These are phyloP conservation scores for Boletus rufocinnamomeus DNA, from an alignment of 768 basidiomycete genomes.

Conservation along the genomic window DNA sequence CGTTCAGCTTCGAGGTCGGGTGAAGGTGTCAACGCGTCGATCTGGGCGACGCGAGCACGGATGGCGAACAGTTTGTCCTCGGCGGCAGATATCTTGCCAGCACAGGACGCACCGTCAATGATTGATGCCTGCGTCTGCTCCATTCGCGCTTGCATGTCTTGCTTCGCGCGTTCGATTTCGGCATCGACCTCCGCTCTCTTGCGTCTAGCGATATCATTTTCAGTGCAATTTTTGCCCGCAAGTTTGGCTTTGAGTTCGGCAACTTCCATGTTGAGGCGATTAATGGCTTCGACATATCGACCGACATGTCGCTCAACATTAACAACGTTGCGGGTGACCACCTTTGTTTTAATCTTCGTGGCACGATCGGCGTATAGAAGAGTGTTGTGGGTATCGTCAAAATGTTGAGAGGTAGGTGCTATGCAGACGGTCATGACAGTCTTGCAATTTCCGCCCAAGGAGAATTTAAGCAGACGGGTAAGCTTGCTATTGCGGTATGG, in stretches of 20 bases:
- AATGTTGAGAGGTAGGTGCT: conserved; percentile 92
- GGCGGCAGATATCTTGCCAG: conserved; percentile 70
- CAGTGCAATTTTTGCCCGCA: conserved; percentile 63
- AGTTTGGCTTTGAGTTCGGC: conserved; percentile 85
- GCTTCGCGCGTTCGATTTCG: conserved; percentile 74
- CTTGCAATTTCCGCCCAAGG: conserved; percentile 97
- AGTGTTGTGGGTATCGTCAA: conserved; percentile 99
- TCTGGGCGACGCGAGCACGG: conserved; percentile 58
- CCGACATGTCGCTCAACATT: conserved; percentile 95
- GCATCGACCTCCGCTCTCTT: conserved; percentile 68
- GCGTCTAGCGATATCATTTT: conserved; percentile 64
- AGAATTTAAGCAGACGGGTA: conserved; percentile 95
- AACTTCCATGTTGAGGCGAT: conserved; percentile 81
- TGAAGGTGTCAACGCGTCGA: conserved; percentile 50
- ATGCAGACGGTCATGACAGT: conserved; percentile 99
- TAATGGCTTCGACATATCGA: conserved; percentile 93
- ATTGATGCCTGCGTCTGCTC: conserved; percentile 73
- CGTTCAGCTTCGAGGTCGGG: conserved; percentile 74
- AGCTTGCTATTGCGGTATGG: conserved; percentile 99
- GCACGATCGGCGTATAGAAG: conserved; percentile 97
- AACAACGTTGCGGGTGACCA: conserved; percentile 92
- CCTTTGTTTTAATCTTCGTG: conserved; percentile 97
- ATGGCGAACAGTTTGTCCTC: conserved; percentile 68
- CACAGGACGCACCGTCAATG: conserved; percentile 72
- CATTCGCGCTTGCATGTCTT: conserved; percentile 69